A percentile compares a stretch with the other conserved stretches of the same genome.
phyloP scores from a whole-genome alignment of 176 grass and related monocot species.

The Lolium multiflorum region DNA sequence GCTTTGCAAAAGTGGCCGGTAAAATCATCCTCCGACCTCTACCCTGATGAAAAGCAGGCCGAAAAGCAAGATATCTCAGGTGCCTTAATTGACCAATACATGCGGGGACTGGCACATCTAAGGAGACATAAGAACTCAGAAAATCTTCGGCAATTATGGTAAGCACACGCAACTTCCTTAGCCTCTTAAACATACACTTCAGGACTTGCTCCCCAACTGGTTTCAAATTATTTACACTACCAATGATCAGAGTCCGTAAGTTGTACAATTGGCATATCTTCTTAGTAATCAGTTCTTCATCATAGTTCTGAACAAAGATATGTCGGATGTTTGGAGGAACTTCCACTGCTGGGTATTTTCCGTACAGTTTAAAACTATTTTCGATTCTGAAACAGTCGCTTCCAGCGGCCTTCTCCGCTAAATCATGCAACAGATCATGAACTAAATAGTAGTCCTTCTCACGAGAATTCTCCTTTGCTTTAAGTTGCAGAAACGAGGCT shows the following conservation, averaged over 20 bases:
- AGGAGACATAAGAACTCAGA: too few species aligned
- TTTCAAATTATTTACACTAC: too few species aligned
- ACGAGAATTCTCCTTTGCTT: fast-evolving
- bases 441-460: neutral
- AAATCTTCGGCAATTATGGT: neutral
- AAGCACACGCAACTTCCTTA: conserved; percentile 16
- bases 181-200: too few species aligned
- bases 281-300: neutral
- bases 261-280: too few species aligned
- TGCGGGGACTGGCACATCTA: neutral
- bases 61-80: conserved; percentile 21
- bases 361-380: too few species aligned
- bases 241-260: too few species aligned
- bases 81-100: conserved; percentile 44
- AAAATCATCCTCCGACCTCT: neutral
- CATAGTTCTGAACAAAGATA: neutral
- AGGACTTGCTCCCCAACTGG: too few species aligned
- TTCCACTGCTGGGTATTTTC: neutral
- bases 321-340: neutral
- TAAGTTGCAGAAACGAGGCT: neutral
- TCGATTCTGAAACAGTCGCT: neutral
- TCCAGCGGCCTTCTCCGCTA: neutral
- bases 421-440: neutral
- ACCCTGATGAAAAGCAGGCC: neutral
- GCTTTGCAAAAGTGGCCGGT: conserved; percentile 30